Evolutionary conservation across 495 filamentous ascomycete genomes (phyloP).

Genomic region (Acidiella bohemica): DNA sequence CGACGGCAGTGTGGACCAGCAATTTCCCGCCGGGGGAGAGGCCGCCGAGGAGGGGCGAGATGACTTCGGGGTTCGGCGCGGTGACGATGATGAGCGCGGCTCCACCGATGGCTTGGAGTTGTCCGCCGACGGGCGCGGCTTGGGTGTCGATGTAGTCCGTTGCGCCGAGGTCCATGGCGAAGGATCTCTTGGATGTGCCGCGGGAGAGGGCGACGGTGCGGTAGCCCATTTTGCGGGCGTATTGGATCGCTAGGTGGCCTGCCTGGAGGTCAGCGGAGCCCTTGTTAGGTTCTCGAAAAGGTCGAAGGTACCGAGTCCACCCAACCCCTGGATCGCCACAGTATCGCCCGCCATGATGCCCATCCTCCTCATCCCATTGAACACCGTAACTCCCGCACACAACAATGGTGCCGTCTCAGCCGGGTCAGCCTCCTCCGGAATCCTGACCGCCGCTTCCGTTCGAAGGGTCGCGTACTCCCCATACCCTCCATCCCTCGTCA

Average conservation of each 20-base stretch:
- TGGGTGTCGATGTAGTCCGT: constrained; percentile 53
- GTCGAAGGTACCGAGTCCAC: constrained; percentile 43
- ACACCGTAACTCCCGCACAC: constrained; percentile 60
- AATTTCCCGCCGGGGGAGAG: constrained; percentile 46
- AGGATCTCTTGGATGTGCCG: constrained; percentile 42
- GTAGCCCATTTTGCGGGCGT: constrained; percentile 51
- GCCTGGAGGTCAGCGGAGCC: too few species aligned
- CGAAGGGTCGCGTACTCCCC: constrained; percentile 51
- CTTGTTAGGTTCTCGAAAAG: too few species aligned
- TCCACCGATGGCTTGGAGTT: constrained; percentile 45
- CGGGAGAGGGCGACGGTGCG: constrained; percentile 48
- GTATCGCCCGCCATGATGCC: constrained; percentile 41
- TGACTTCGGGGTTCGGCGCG: constrained; percentile 43
- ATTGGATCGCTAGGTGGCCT: too few species aligned
- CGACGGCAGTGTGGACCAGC: constrained; percentile 28
- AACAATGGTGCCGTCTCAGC: constrained; percentile 52
- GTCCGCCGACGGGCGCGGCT: constrained; percentile 37
- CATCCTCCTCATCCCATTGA: constrained; percentile 55
- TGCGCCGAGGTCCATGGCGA: constrained; percentile 49
- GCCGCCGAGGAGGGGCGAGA: constrained; percentile 41
- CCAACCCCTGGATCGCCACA: constrained; percentile 47
- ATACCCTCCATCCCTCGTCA: constrained; percentile 35
- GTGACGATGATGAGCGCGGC: constrained; percentile 50
- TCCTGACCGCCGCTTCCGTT: constrained; percentile 47
- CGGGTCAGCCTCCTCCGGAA: constrained; percentile 44